Evolutionary conservation across 2,329 filamentous ascomycete species (phyloP), one percentile per base, ranked within the genome.

Genomic region (Thelonectria rubi): DNA sequence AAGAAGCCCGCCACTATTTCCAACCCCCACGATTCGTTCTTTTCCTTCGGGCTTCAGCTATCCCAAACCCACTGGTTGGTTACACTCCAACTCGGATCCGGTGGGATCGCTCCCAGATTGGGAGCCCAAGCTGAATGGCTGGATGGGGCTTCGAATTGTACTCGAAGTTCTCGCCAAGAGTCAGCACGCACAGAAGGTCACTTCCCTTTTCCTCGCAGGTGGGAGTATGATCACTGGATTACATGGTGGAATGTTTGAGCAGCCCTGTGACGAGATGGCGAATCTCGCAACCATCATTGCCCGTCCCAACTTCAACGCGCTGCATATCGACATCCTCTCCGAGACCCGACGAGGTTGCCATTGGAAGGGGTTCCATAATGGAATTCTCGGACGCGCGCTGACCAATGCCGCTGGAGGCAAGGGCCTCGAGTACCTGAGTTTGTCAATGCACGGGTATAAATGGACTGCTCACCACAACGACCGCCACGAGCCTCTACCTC

Each of bases 1-100:
- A n/a, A 50, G 58, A 0, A 37, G 11, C 12, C 34, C 34, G 34
- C 80, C 79, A 0, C 58, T 74, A 0, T 81, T 81, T 51, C 62
- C 77, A 21, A 37, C 47, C 10, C 47, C 47, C 7, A 50, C 47
- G 12, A 50, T 50, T 10, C 47, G 47, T 12, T n/a, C 47, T 2
- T 20, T 50, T 12, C 30, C 47, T 21, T 9, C 8, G 2, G 47
- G 47, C 17, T 37, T 50, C 30, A 50, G 37, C 47, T 50, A 50
- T 12, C 47, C 47, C 1, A 17, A 37, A 3, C 47, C 47, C 32
- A 12, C 30, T 8, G 26, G 30, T 7, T 50, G 47, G 47, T 15
- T 50, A 9, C 26, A 30, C 17, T n/a, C 17, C 11, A 21, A 30
- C 32, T 30, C 17, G 1, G n/a, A 34, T 0, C 17, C 11, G 17